Base-by-base conservation (phyloP, 129 eudicot genomes). In the Heracleum sosnowskyi region DNA sequence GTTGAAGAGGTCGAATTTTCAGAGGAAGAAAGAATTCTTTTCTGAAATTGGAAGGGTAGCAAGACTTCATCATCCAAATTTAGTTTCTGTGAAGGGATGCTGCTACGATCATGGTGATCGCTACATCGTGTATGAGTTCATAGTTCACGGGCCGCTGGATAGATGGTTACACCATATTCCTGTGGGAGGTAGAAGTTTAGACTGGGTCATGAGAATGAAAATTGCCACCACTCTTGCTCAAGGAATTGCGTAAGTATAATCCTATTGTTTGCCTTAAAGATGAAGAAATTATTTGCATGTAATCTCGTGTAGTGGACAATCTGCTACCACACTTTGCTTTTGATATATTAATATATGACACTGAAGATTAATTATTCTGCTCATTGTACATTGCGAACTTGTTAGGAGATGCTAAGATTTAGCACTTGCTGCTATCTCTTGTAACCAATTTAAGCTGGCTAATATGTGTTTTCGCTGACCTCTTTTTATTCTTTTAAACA, bases 101-200 rank as follows among this genome's bases (percentile, higher is more conserved):
- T 93, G 98, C 82, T 93, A 93, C 77, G 90, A 91, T 82, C 98
- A 93, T 68, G 97, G 98, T 60, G 97, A 93, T 76, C 93, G 97
- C 47, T 93, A 88, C 77, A 93, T 93, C 15, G 92, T 93, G 45
- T 93, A 91, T 49, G 98, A 93, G 83, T 93, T 88, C 81, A 88
- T 93, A 75, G 91, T 83, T 46, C 87, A 93, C 51, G 97, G 98
- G 34, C 93, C 97, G 17, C 79, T 93, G 46, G 96, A 91, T 84
- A 85, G 96, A 86, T 93, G 98, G 98, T 83, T 93, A 16, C 92
- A 93, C 78, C 97, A 93, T 84, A 80, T 91, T 77, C 98, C 97
- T 10, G 74, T 88, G 88, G 97, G 98, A 9, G 98, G 96, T 31
- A 81, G 96, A 82, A 89, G 89, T 13, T 85, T 93, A 77, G 94